A percentile compares a stretch with the other conserved stretches of the same genome.
These are phyloP conservation scores for Eucalyptus coolabah DNA, from an alignment of 345 rosid species.

Conservation along the genomic window DNA sequence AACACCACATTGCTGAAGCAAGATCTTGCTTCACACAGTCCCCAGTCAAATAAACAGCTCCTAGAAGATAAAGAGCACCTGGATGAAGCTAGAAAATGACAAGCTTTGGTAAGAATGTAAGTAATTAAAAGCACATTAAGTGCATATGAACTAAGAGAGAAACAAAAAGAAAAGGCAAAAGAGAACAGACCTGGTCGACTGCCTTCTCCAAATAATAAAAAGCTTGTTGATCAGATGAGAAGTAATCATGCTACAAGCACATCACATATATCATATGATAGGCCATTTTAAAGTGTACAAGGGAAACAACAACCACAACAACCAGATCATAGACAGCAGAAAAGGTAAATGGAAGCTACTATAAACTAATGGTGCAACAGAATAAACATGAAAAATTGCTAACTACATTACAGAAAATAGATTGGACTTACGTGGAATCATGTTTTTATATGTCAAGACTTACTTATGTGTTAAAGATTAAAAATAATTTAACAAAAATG, in stretches of 20 bases:
- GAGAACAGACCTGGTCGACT: constrained; percentile 65
- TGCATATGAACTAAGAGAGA: not conserved
- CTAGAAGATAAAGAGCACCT: constrained; percentile 90
- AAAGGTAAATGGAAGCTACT: not conserved
- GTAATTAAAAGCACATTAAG: constrained; percentile 1
- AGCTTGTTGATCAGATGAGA: constrained; percentile 80
- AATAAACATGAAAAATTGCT: not conserved
- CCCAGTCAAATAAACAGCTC: constrained; percentile 78
- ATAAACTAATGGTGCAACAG: not conserved
- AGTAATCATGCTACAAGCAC: constrained; percentile 50
- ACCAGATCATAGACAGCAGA: not conserved
- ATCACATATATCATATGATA: not conserved
- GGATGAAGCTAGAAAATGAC: constrained; percentile 65
- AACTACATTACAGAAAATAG: not conserved
- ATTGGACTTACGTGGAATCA: not conserved
- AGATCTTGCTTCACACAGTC: constrained; percentile 87
- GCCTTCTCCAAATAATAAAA: constrained; percentile 87
- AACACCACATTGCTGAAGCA: constrained; percentile 91
- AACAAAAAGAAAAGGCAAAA: not conserved
- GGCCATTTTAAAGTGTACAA: not conserved
- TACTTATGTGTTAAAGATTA: not conserved
- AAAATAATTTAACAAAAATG: not conserved
- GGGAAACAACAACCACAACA: not conserved
- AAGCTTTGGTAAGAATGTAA: not conserved
- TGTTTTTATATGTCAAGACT: not conserved